Base-by-base conservation (phyloP, 768 basidiomycete genomes). In the Suillus luteus region DNA sequence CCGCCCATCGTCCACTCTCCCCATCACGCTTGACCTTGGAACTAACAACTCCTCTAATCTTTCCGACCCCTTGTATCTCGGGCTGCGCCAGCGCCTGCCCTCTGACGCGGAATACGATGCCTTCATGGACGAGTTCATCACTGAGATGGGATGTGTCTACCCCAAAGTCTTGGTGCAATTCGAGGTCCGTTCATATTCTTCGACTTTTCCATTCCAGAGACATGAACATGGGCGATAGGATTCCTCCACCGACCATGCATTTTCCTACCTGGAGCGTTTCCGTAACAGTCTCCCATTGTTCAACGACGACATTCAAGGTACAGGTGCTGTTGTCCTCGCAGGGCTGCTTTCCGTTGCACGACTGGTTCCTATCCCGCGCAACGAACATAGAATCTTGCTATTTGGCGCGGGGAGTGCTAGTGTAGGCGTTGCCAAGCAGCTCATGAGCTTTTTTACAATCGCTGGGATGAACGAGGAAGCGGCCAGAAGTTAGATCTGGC, bases 81-180 rank as follows among this genome's bases (percentile, higher is more conserved):
- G 96, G 33, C 82, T 92, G 48, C 86, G 91, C 55, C 86, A 89
- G 70, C 86, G 82, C 68, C 86, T 92, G 59, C 79, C 87, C 31
- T 78, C 85, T 0, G 85, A 86, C 31, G 78, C 78, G 22, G 86
- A 86, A 70, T 90, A 91, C 81, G 81, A 83, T 22, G 90, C 82
- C 54, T 95, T 96, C 76, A 92, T 97, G 90, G 93, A 95, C 71
- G 91, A 93, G 73, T 95, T 97, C 78, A 94, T 97, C 92, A 72
- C 80, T 46, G 93, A 92, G 75, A 92, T 96, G 83, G 77, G 82
- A 19, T 72, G 72, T 46, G 80, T 83, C 12, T 95, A 90, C 82
- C 95, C 94, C 0, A 88, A 91, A 68, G 81, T 93, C 58, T 81
- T 96, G 72, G 82, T 96, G 65, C 95, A 96, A 76, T 95, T 93